Conservation (phyloP, 2,329 filamentous ascomycete genomes). For the Fusarium decemcellulare region DNA sequence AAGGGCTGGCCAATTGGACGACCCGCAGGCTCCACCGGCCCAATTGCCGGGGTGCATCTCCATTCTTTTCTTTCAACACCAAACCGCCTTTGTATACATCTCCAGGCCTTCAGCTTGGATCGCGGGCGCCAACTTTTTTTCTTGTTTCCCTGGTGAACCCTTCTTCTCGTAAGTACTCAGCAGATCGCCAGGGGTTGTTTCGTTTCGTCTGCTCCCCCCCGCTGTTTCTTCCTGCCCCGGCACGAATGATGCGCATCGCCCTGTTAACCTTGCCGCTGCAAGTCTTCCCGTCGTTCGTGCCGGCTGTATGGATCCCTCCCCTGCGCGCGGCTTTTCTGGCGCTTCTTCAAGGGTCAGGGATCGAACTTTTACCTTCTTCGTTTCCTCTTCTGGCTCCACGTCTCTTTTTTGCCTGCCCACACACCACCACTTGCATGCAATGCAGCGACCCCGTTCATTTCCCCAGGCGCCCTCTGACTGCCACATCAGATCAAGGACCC, state of each 20-base stretch:
- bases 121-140: not conserved
- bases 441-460: slow-evolving; percentile 48
- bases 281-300: slow-evolving; percentile 31
- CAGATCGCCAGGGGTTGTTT: slow-evolving; percentile 1
- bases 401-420: not conserved
- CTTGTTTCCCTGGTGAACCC: not conserved
- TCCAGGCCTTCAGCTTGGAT: not conserved
- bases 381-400: not conserved
- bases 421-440: slow-evolving; percentile 40
- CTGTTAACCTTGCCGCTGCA: slow-evolving; percentile 17
- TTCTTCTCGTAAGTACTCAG: no score
- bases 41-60: slow-evolving; percentile 7
- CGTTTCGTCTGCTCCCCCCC: slow-evolving; percentile 16
- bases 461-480: slow-evolving; percentile 38
- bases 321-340: slow-evolving; percentile 3
- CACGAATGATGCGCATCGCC: slow-evolving; percentile 40
- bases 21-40: slow-evolving; percentile 20
- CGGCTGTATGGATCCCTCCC: not conserved
- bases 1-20: slow-evolving; percentile 34
- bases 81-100: slow-evolving; percentile 7
- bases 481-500: slow-evolving; percentile 10
- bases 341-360: slow-evolving; percentile 14
- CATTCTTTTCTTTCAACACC: slow-evolving; percentile 35
- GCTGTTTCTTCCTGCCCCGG: slow-evolving; percentile 12
- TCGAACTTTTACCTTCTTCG: not conserved